Percentiles rank a stretch among this genome's conserved stretches.
Evolutionary conservation across 225 moss, liverwort and hornwort species (phyloP).

Genomic region (Marchantia polymorpha): DNA sequence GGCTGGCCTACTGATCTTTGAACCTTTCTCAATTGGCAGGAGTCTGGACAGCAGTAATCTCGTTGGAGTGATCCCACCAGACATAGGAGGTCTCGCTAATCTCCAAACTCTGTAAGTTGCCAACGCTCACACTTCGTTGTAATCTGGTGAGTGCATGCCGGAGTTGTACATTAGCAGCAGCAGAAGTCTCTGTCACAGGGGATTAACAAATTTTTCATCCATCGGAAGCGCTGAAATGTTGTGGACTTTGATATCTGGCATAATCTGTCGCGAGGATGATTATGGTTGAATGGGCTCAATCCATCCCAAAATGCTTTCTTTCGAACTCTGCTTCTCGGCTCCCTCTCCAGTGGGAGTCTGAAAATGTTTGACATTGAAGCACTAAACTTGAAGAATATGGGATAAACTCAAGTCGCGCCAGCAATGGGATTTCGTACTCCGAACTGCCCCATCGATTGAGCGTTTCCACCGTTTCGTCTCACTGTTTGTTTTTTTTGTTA

Average conservation of each 20-base stretch:
- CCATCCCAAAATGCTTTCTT: neutral
- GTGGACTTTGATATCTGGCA: no score
- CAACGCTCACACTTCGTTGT: neutral
- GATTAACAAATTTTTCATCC: neutral
- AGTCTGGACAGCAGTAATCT: constrained; percentile 7
- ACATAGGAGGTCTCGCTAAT: constrained; percentile 25
- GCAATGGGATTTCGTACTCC: neutral
- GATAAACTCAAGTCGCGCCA: neutral
- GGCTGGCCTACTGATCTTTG: neutral
- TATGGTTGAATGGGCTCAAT: no score
- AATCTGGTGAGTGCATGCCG: neutral
- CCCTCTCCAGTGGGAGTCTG: neutral
- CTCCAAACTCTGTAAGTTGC: constrained; percentile 24
- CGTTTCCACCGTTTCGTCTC: neutral
- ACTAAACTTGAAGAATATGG: neutral
- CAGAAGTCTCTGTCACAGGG: neutral
- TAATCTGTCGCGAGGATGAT: neutral
- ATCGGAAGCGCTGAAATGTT: neutral
- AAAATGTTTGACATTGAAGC: neutral
- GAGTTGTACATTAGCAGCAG: neutral
- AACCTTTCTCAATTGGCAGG: constrained; percentile 9
- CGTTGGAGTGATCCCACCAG: constrained; percentile 15
- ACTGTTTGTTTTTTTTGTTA: neutral
- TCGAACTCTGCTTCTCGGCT: neutral
- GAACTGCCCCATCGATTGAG: no score